Evolutionary conservation across 2,329 filamentous ascomycete genomes (phyloP), one percentile per base, ranked within the genome.

Genomic region (Colletotrichum coccodes): DNA sequence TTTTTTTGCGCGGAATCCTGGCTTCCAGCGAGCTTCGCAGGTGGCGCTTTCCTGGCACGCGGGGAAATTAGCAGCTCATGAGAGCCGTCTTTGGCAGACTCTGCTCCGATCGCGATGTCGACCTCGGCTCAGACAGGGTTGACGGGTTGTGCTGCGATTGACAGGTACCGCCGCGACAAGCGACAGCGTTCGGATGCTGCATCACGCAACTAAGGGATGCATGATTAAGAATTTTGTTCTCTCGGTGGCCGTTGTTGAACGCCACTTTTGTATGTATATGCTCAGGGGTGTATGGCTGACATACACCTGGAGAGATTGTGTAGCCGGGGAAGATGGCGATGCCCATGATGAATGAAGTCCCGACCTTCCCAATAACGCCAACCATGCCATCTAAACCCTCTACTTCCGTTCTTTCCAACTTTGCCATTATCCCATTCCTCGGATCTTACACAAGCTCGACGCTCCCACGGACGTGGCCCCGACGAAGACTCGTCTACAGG

Each of bases 291-390:
- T 23, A 7, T 18, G 28, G 28, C 28, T 34, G 28, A 16, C 2
- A 47, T 12, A 18, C 46, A 52, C 46, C 34, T 52, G 11, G 18
- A 42, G 26, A 23, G 14, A 23, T 57, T 14, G 26, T 49, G 44
- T 42, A 46, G 34, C 23, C 12, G 53, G 38, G 38, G 38, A 53
- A 59, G 61, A 65, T 50, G 61, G 54, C 53, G 38, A 65, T 68
- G 65, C 61, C 54, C 54, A 60, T 68, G 65, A 65, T 68, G 61
- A 60, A 68, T 68, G 49, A 60, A 60, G 42, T 56, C 32, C 60
- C 32, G 57, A 36, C 34, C 26, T 32, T 34, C 16, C 65, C 52
- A 59, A 9, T 32, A 50, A 64, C 32, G 44, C 38, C 42, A 58
- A 44, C 42, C 61, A 44, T 58, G 61, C 65, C 65, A 60, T 65